These are phyloP conservation scores for Lepidium africanum DNA, from an alignment of 345 rosid genomes.

Conservation along the genomic window DNA sequence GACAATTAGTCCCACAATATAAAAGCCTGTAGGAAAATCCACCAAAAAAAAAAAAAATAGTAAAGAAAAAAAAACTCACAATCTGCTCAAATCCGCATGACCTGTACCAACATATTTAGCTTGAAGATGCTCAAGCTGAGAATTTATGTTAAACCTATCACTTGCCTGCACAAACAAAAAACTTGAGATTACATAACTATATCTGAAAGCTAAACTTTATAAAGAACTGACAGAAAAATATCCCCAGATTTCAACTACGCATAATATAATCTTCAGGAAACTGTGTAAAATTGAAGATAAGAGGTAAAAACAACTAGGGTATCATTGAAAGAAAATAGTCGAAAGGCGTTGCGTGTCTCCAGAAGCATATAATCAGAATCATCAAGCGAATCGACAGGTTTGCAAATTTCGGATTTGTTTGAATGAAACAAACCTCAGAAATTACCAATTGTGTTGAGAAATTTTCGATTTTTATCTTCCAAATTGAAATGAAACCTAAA, in stretches of 20 bases:
- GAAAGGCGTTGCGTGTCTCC: conserved; percentile 32
- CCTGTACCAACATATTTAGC: conserved; percentile 97
- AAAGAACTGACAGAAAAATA: neutral
- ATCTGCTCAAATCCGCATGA: conserved; percentile 90
- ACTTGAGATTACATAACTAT: neutral
- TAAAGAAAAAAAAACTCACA: conserved; percentile 36
- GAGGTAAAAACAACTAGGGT: neutral
- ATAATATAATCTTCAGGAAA: neutral
- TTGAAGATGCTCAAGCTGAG: conserved; percentile 98
- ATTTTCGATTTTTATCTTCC: neutral
- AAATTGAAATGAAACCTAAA: too few species aligned
- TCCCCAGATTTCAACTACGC: neutral
- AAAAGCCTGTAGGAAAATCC: too few species aligned
- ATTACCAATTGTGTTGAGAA: conserved; percentile 13
- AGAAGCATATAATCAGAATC: conserved; percentile 6
- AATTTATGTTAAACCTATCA: conserved; percentile 95
- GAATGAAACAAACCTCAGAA: neutral
- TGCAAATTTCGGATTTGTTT: conserved; percentile 12
- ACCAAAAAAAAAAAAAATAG: neutral
- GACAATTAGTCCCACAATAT: neutral
- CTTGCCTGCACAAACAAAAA: conserved; percentile 59
- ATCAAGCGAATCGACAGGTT: conserved; percentile 6
- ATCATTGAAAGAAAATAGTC: neutral
- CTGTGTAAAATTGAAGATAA: neutral
- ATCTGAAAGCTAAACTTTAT: neutral